Evolutionary conservation across 1,284 basidiomycete genomes (phyloP), one percentile per base, ranked within the genome.

Genomic region (Amylostereum areolatum): DNA sequence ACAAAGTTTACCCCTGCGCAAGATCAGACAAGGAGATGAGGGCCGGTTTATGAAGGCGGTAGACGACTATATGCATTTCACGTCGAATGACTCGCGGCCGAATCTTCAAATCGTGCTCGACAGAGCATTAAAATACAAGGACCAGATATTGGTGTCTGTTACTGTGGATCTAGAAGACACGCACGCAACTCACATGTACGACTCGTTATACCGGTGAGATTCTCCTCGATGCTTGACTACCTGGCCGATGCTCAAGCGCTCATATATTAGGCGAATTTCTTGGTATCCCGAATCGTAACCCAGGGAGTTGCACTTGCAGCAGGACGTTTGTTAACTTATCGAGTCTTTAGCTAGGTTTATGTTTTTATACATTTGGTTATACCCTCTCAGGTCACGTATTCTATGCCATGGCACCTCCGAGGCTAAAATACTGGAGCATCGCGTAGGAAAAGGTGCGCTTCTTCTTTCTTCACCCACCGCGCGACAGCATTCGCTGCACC

Each of bases 381-480:
- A 18, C 18, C 18, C 18, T 18, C 18, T 18, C 18, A 18, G 18
- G 18, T 18, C 18, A 18, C 18, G 18, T 18, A 18, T 18, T 18
- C 18, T 18, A 18, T 18, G 18, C 18, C 18, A 18, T 18, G 18
- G 18, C 18, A 18, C 18, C 18, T 18, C 18, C 18, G 18, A 29
- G 24, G 41, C 44, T 41, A 94, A 62, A 95, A 94, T 31, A 92
- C 87, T 9, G 92, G 92, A 27, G 92, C 92, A 66, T 95, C 88
- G 51, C 80, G 77, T 57, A 96, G 68, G 65, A 98, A 98, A 55
- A 98, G 61, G 56, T 72, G 75, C 12, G 70, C 69, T 64, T 97
- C 94, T 62, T 97, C 89, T 54, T 80, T 83, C 71, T 89, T 88
- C 18, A 97, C 83, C 95, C 96, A 99, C 34, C 85, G 76, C 12